phyloP scores from a whole-genome alignment of 768 basidiomycete genomes.

The Chalciporus pseudorubinellus region DNA sequence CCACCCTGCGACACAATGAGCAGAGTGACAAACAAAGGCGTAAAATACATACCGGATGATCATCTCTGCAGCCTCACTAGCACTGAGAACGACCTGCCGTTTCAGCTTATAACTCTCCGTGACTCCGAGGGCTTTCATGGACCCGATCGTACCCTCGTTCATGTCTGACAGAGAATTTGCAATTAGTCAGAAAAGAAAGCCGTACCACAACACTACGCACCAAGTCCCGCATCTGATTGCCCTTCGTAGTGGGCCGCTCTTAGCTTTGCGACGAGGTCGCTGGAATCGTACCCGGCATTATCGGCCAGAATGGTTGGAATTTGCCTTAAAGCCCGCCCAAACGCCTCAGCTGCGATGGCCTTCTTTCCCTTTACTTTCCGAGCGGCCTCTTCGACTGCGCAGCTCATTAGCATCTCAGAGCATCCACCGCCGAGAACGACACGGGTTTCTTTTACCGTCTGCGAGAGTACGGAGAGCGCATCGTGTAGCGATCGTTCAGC shows the following conservation, averaged over 20 bases:
- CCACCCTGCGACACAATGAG: slow-evolving; percentile 54
- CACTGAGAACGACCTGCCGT: slow-evolving; percentile 89
- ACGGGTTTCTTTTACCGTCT: slow-evolving; percentile 96
- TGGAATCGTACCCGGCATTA: slow-evolving; percentile 98
- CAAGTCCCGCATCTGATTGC: slow-evolving; percentile 78
- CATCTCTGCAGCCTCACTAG: slow-evolving; percentile 98
- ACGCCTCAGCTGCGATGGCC: slow-evolving; percentile 92
- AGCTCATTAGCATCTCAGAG: slow-evolving; percentile 97
- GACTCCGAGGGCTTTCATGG: slow-evolving; percentile 84
- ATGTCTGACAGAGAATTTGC: slow-evolving; percentile 57
- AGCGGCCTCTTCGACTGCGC: slow-evolving; percentile 87
- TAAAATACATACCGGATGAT: slow-evolving; percentile 71
- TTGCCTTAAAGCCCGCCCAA: slow-evolving; percentile 83
- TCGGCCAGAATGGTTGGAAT: slow-evolving; percentile 97
- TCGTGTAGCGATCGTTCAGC: slow-evolving; percentile 97
- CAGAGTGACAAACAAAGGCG: background rate
- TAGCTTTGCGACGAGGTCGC: slow-evolving; percentile 85
- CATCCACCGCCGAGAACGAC: slow-evolving; percentile 95
- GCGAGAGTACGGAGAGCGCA: slow-evolving; percentile 94
- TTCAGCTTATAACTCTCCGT: slow-evolving; percentile 99
- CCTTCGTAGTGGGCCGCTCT: slow-evolving; percentile 95
- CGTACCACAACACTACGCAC: slow-evolving; percentile 44
- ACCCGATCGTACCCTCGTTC: slow-evolving; percentile 79
- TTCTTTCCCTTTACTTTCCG: slow-evolving; percentile 89
- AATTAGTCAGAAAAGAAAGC: background rate